Evolutionary conservation across 78 protist genomes (phyloP).

Genomic region (Bigelowiella natans): DNA sequence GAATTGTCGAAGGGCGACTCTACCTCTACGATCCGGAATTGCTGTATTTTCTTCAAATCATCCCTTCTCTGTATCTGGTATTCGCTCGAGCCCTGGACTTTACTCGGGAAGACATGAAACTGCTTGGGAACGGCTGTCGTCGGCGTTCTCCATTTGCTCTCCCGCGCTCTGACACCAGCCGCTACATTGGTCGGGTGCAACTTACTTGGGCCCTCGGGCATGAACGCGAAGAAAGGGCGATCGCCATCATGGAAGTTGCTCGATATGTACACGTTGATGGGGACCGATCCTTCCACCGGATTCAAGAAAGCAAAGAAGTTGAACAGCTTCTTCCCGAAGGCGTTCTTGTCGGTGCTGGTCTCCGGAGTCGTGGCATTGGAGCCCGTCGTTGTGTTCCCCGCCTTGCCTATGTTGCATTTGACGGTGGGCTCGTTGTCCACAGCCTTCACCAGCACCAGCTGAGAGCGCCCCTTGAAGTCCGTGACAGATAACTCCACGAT

Average conservation of each 20-base stretch:
- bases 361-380: too few species aligned
- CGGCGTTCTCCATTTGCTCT: too few species aligned
- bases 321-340: neutral
- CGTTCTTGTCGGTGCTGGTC: neutral
- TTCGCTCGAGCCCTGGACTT: neutral
- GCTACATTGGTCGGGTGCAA: neutral
- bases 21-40: too few species aligned
- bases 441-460: too few species aligned
- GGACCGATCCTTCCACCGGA: neutral
- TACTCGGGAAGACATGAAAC: neutral
- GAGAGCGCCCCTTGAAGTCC: neutral
- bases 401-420: too few species aligned
- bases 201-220: neutral
- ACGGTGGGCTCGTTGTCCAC: too few species aligned
- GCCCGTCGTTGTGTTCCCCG: too few species aligned
- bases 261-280: neutral
- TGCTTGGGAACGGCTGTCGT: too few species aligned
- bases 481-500: neutral
- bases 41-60: too few species aligned
- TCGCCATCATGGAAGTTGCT: neutral
- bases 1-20: too few species aligned
- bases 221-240: neutral
- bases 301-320: neutral
- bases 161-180: too few species aligned
- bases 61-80: neutral